phyloP scores from a whole-genome alignment of 192 early-diverging fungal genomes.

The Dispira simplex region DNA sequence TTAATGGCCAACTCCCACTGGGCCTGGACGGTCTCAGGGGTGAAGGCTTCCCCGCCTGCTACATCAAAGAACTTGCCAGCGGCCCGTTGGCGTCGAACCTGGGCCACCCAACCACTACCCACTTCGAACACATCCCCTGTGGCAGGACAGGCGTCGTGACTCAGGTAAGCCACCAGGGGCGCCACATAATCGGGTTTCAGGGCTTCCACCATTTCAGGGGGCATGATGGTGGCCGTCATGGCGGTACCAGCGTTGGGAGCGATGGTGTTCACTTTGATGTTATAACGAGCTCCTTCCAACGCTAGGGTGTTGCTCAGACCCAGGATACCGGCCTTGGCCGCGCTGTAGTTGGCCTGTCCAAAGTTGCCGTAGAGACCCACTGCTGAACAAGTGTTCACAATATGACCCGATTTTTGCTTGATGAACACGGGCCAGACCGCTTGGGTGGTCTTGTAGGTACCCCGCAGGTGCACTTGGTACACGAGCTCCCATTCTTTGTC shows the following conservation, averaged over 20 bases:
- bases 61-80: conserved; percentile 89
- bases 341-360: conserved; percentile 90
- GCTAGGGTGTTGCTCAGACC: conserved; percentile 87
- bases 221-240: conserved; percentile 96
- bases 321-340: conserved; percentile 85
- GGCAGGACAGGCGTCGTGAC: conserved; percentile 59
- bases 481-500: conserved; percentile 93
- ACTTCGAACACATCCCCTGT: conserved; percentile 91
- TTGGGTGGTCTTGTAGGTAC: conserved; percentile 85
- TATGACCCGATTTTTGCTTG: conserved; percentile 87
- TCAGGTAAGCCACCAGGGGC: conserved; percentile 81
- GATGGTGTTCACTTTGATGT: conserved; percentile 89
- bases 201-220: conserved; percentile 85
- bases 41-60: conserved; percentile 38
- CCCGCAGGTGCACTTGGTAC: conserved; percentile 76
- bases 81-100: conserved; percentile 92
- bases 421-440: conserved; percentile 93
- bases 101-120: conserved; percentile 85
- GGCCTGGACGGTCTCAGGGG: conserved; percentile 70
- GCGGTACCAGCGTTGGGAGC: conserved; percentile 93
- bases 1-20: conserved; percentile 59
- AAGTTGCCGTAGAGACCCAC: conserved; percentile 92
- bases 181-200: conserved; percentile 96
- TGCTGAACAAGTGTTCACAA: conserved; percentile 90
- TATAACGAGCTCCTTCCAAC: conserved; percentile 76